A percentile compares a stretch with the other conserved stretches of the same genome.
These are phyloP conservation scores for Candida quercuum DNA, from an alignment of 805 yeast genomes.

Conservation along the genomic window DNA sequence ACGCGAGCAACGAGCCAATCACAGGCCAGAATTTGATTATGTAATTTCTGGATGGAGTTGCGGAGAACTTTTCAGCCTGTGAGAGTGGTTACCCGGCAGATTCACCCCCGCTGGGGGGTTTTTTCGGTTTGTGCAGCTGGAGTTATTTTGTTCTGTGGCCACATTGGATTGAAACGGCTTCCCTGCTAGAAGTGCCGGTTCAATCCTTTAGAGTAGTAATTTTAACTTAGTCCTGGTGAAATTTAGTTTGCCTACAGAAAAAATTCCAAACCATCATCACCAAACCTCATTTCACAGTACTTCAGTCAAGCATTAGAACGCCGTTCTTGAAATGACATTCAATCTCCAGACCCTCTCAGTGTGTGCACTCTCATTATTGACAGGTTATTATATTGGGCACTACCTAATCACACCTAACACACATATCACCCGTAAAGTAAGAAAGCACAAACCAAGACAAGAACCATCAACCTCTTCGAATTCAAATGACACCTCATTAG, in stretches of 20 bases:
- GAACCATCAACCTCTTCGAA: constrained; percentile 24
- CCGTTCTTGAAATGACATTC: not conserved
- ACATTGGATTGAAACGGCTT: no score
- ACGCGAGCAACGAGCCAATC: not conserved
- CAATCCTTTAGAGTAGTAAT: no score
- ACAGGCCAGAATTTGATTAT: not conserved
- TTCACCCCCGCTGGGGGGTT: no score
- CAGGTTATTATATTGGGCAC: not conserved
- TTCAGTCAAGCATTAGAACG: no score
- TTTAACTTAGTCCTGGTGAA: no score
- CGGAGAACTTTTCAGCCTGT: not conserved
- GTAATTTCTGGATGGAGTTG: not conserved
- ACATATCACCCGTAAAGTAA: not conserved
- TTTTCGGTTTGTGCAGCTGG: no score
- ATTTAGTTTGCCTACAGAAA: no score
- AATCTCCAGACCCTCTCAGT: not conserved
- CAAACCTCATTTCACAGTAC: no score
- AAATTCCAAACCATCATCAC: no score
- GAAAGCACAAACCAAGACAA: constrained; percentile 27
- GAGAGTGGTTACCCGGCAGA: not conserved
- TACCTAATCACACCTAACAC: not conserved
- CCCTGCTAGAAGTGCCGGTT: no score
- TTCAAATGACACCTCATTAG: constrained; percentile 32
- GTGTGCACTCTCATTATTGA: not conserved
- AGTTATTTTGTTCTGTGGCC: no score